These are phyloP conservation scores for Lactuca saligna DNA, from an alignment of 129 eudicot genomes.

Conservation along the genomic window DNA sequence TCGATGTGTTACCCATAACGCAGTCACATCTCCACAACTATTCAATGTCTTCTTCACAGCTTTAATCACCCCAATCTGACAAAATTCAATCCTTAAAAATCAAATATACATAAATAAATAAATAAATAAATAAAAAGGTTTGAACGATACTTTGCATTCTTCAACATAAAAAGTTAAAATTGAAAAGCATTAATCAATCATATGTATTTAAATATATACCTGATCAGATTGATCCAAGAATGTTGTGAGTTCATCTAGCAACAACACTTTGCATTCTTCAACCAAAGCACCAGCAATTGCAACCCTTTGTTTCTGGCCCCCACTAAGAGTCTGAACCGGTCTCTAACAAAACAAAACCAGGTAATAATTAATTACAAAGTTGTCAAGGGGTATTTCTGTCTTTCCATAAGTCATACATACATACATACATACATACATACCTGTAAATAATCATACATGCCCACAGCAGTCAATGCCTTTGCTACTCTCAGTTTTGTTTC, in stretches of 20 bases:
- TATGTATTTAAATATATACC: slow-evolving; percentile 37
- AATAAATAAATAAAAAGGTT: no score
- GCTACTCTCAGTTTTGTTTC: slow-evolving; percentile 60
- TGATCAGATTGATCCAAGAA: slow-evolving; percentile 91
- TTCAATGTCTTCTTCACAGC: slow-evolving; percentile 71
- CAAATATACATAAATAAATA: no score
- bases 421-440: slow-evolving; percentile 31
- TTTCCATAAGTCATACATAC: no score
- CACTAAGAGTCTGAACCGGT: slow-evolving; percentile 90
- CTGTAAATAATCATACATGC: slow-evolving; percentile 70
- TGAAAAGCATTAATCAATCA: no score
- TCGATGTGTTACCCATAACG: slow-evolving; percentile 93
- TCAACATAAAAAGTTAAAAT: no score
- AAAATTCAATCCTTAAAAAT: not conserved
- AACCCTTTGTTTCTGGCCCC: slow-evolving; percentile 97
- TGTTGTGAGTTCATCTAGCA: slow-evolving; percentile 92
- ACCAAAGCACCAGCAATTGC: slow-evolving; percentile 96
- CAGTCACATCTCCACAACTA: slow-evolving; percentile 61
- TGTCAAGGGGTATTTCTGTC: no score
- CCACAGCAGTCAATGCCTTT: slow-evolving; percentile 75
- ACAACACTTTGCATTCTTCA: slow-evolving; percentile 73
- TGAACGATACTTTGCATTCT: no score
- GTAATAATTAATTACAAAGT: not conserved
- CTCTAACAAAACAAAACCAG: slow-evolving; percentile 38
- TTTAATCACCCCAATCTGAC: slow-evolving; percentile 67